Percentiles rank a stretch among this genome's conserved stretches.
These are phyloP conservation scores for Pseudogymnoascus sp. DNA, from an alignment of 2,329 filamentous ascomycete species.

Conservation along the genomic window DNA sequence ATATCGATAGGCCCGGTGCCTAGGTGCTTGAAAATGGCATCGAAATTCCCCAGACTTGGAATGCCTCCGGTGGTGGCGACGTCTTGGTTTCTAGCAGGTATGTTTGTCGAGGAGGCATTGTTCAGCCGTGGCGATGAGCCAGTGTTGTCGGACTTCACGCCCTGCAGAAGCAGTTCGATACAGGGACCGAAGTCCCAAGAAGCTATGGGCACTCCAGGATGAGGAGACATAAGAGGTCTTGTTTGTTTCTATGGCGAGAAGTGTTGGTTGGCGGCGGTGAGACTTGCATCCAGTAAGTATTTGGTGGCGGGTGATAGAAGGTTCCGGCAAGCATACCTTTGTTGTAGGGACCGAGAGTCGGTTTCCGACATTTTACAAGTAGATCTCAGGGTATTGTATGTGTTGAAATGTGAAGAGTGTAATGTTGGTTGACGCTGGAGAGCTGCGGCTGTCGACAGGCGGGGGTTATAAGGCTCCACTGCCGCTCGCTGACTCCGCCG, in stretches of 20 bases:
- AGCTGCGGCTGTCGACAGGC: background rate
- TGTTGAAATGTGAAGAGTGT: conserved; percentile 7
- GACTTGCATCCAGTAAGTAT: background rate
- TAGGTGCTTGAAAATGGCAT: conserved; percentile 7
- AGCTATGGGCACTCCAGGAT: background rate
- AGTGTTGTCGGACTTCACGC: background rate
- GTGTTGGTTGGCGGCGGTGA: background rate
- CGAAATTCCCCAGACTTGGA: conserved; percentile 9
- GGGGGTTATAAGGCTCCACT: background rate
- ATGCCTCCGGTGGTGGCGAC: background rate
- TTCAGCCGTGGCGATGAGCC: background rate
- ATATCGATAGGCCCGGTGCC: background rate
- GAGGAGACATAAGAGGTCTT: conserved; percentile 4
- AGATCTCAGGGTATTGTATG: background rate
- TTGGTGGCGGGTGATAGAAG: background rate
- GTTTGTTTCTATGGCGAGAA: conserved; percentile 1
- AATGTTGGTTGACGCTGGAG: background rate
- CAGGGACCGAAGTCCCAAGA: conserved; percentile 3
- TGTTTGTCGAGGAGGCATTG: background rate
- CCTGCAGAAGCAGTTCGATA: background rate
- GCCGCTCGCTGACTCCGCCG: background rate
- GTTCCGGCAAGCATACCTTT: background rate
- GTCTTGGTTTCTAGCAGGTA: background rate
- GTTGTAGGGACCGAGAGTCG: background rate
- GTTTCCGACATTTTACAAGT: conserved; percentile 1